A percentile compares a stretch with the other conserved stretches of the same genome.
Conservation (phyloP, 192 early-diverging fungal genomes). For the Rhizophagus sp. region DNA sequence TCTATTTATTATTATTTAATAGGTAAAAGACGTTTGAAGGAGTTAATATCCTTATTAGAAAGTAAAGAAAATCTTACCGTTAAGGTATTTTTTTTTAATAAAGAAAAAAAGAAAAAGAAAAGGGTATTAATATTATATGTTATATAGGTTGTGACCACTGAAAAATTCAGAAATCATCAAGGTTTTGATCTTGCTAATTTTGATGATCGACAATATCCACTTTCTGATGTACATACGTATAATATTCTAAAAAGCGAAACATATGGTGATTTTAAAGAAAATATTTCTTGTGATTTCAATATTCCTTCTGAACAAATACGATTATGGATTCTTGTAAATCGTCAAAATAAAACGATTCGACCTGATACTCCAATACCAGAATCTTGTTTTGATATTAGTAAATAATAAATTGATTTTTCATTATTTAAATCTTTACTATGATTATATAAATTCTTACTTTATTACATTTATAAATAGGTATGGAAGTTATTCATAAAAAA, state of each 20-base stretch:
- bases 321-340: constrained; percentile 84
- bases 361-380: constrained; percentile 71
- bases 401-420: constrained; percentile 24
- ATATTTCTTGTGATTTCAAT: constrained; percentile 48
- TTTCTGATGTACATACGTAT: constrained; percentile 23
- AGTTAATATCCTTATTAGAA: constrained; percentile 63
- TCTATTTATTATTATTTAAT: background rate
- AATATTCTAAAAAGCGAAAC: constrained; percentile 61
- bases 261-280: constrained; percentile 54
- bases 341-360: constrained; percentile 91
- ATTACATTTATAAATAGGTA: constrained; percentile 26
- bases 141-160: constrained; percentile 62
- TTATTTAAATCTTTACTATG: background rate
- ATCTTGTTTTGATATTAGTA: constrained; percentile 46
- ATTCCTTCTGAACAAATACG: constrained; percentile 60
- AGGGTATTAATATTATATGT: background rate
- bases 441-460: too few relatives aligned
- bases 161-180: constrained; percentile 66
- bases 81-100: constrained; percentile 36
- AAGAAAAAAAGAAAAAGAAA: too few relatives aligned
- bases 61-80: constrained; percentile 65
- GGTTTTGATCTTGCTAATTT: constrained; percentile 90
- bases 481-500: constrained; percentile 41
- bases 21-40: constrained; percentile 53
- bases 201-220: constrained; percentile 33